These are phyloP conservation scores for Aurantiochytrium sp. DNA, from an alignment of 108 stramenopile genomes.

Conservation along the genomic window DNA sequence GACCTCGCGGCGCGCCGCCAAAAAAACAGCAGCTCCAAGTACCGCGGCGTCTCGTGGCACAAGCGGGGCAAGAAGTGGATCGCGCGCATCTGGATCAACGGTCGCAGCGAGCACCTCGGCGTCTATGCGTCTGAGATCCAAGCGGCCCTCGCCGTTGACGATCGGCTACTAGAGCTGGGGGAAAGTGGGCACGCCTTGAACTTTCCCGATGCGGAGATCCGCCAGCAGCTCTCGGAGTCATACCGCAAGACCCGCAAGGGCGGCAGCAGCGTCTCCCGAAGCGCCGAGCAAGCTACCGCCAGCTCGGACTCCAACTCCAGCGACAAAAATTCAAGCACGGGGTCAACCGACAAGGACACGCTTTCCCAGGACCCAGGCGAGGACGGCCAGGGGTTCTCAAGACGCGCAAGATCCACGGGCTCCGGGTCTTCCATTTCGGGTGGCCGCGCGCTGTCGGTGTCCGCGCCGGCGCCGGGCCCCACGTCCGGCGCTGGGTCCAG, in stretches of 20 bases:
- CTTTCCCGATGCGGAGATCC: not conserved
- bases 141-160: not conserved
- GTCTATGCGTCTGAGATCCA: not conserved
- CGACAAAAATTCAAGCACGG: not conserved
- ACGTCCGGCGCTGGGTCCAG: no score
- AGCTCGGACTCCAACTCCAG: not conserved
- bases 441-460: no score
- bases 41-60: constrained; percentile 1
- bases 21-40: not conserved
- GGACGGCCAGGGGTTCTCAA: not conserved
- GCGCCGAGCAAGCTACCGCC: not conserved
- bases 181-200: constrained; percentile 24
- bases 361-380: not conserved
- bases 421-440: no score
- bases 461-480: no score
- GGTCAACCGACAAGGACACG: not conserved
- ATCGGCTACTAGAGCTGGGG: not conserved
- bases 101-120: not conserved
- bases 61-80: not conserved
- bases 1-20: not conserved
- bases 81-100: not conserved
- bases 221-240: not conserved
- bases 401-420: not conserved
- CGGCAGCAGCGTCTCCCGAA: not conserved
- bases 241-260: not conserved